Evolutionary conservation across 2,329 filamentous ascomycete species (phyloP).

Genomic region (Aphanoascus verrucosus): DNA sequence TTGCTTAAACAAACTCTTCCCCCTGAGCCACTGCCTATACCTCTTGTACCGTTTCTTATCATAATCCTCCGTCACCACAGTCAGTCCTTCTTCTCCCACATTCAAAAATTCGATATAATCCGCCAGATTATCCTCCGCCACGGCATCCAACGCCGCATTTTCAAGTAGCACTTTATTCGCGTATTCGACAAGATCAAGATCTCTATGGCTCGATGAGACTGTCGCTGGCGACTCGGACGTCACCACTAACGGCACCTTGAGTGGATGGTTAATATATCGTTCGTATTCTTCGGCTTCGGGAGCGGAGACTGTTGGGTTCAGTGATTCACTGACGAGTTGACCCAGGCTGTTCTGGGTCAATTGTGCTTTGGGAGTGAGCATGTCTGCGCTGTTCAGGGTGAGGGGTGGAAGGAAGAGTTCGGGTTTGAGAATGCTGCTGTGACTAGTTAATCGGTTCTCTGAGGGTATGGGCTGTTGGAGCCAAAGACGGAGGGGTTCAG

Average conservation of each 20-base stretch:
- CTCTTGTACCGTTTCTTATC: constrained; percentile 94
- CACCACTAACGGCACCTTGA: constrained; percentile 64
- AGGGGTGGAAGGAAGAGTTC: not conserved
- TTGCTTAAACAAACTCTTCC: constrained; percentile 95
- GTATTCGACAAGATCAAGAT: constrained; percentile 69
- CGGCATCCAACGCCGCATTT: constrained; percentile 36
- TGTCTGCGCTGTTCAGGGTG: not conserved
- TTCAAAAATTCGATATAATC: constrained; percentile 68
- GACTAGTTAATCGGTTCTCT: constrained; percentile 23
- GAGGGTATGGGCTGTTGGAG: constrained; percentile 26
- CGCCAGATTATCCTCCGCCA: constrained; percentile 54
- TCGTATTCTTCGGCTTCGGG: constrained; percentile 77
- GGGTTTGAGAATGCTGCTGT: constrained; percentile 47
- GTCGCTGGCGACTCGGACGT: constrained; percentile 34
- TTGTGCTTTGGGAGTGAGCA: constrained; percentile 55
- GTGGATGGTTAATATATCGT: constrained; percentile 78
- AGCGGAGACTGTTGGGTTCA: constrained; percentile 69
- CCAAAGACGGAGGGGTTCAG: constrained; percentile 23
- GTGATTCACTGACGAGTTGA: constrained; percentile 71
- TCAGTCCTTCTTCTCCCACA: constrained; percentile 71
- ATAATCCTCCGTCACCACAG: constrained; percentile 75
- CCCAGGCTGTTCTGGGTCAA: constrained; percentile 59
- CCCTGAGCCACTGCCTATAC: constrained; percentile 86
- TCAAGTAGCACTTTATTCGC: constrained; percentile 57
- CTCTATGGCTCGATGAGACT: constrained; percentile 26